Base-by-base conservation (phyloP, 306 rosid genomes). In the Hippophae rhamnoides region DNA sequence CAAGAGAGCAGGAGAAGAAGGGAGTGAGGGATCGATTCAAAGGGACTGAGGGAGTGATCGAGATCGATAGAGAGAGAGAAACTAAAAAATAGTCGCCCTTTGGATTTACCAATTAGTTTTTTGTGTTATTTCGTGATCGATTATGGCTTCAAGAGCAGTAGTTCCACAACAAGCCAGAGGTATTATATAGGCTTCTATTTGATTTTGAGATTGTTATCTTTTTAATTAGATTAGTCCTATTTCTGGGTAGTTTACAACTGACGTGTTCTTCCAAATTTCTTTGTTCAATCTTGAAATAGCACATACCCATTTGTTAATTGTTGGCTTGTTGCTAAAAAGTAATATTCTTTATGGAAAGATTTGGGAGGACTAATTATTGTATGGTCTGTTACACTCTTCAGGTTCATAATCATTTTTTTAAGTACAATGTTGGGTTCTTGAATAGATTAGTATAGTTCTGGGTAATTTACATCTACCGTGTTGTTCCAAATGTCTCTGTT, bases 141-240 rank as follows among this genome's bases (percentile, higher is more conserved):
- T 40, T 56, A 86, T 87, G 95, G 83, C 93, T 10, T 75, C 87
- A n/a, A 84, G 87, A 78, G 78, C 80, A 53, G 67, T 76, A 11
- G 78, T 76, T 76, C 87, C 79, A 38, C 87, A 65, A 69, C 89
- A 84, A 18, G 75, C 73, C 51, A 76, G 84, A 80, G 87, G 96
- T 87, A 65, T 47, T 14, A 5, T 10, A n/a, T 1, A 3, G 11
- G 27, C 23, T 9, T 62, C 13, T 70, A 43, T 38, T 1, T 3
- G 54, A 47, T 26, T 13, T 18, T 54, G 49, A 64, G 58, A 49
- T 62, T 54, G 45, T 26, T 31, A 14, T 47, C 25, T 18, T 45
- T 57, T 5, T 7, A 13, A 47, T 59, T 47, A 50, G 42, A 18
- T 47, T 13, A 18, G 18, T 7, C 0, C 13, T 63, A 27, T 27